These are phyloP conservation scores for Cucurbita moschata DNA, from an alignment of 306 rosid genomes.

Conservation along the genomic window DNA sequence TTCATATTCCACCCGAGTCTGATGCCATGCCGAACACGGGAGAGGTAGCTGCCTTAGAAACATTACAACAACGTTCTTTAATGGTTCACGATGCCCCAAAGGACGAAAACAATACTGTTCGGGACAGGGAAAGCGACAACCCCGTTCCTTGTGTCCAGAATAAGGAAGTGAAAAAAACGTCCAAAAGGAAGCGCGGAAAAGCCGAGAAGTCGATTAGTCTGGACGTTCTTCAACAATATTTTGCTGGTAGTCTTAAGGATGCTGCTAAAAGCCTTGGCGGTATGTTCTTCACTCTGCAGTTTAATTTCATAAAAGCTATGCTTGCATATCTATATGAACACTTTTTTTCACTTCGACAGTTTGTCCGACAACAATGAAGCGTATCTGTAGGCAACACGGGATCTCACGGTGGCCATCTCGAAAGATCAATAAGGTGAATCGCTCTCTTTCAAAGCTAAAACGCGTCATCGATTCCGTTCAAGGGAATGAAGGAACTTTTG, in stretches of 20 bases:
- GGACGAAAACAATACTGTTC: constrained; percentile 19
- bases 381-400: constrained; percentile 86
- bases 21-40: constrained; percentile 22
- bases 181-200: constrained; percentile 73
- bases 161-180: constrained; percentile 36
- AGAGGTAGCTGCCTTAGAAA: constrained; percentile 27
- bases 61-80: constrained; percentile 20
- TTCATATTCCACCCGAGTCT: constrained; percentile 29
- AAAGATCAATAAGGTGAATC: constrained; percentile 77
- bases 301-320: background rate
- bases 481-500: constrained; percentile 66
- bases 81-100: constrained; percentile 11
- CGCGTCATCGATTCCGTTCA: constrained; percentile 74
- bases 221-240: constrained; percentile 66
- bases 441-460: constrained; percentile 66
- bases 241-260: constrained; percentile 85
- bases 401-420: constrained; percentile 94
- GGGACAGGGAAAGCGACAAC: constrained; percentile 20
- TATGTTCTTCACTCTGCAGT: constrained; percentile 17
- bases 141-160: constrained; percentile 23
- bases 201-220: constrained; percentile 79
- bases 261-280: constrained; percentile 96
- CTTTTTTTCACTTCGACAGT: constrained; percentile 23
- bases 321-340: background rate
- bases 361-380: constrained; percentile 94